Evolutionary conservation across 148 eudicot genomes (phyloP).

Genomic region (Fagopyrum tataricum): DNA sequence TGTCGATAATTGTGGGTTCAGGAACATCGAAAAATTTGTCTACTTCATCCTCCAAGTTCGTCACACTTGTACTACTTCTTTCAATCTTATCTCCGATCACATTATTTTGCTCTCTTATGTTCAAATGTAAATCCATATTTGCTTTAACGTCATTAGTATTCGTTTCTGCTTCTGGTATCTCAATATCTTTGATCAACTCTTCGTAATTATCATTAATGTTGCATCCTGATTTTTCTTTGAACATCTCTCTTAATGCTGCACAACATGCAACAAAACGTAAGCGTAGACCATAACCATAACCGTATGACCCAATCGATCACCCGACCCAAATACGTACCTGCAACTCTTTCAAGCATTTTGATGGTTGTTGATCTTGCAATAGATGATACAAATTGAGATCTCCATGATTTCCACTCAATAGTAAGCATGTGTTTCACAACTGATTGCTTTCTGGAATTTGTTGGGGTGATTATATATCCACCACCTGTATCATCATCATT

Average conservation of each 20-base stretch:
- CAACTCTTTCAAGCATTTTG: conserved; percentile 49
- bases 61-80: conserved; percentile 25
- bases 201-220: background rate
- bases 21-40: conserved; percentile 72
- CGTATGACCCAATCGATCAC: too few species aligned
- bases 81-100: conserved; percentile 22
- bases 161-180: conserved; percentile 22
- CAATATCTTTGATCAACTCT: conserved; percentile 24
- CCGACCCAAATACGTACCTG: conserved; percentile 30
- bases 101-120: conserved; percentile 16
- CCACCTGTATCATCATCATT: conserved; percentile 41
- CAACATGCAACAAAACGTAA: conserved; percentile 12
- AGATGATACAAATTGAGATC: conserved; percentile 30
- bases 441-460: conserved; percentile 41
- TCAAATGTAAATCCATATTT: conserved; percentile 12
- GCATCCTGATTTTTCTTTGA: conserved; percentile 39
- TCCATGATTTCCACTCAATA: conserved; percentile 68
- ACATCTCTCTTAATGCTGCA: conserved; percentile 60
- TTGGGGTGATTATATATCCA: conserved; percentile 54
- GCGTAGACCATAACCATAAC: too few species aligned
- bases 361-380: conserved; percentile 41
- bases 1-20: conserved; percentile 41
- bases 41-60: conserved; percentile 38
- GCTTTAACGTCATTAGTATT: conserved; percentile 22
- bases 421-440: conserved; percentile 70